Evolutionary conservation across 2,329 filamentous ascomycete genomes (phyloP), one percentile per base, ranked within the genome.

Genomic region (Stachybotrys elegans): DNA sequence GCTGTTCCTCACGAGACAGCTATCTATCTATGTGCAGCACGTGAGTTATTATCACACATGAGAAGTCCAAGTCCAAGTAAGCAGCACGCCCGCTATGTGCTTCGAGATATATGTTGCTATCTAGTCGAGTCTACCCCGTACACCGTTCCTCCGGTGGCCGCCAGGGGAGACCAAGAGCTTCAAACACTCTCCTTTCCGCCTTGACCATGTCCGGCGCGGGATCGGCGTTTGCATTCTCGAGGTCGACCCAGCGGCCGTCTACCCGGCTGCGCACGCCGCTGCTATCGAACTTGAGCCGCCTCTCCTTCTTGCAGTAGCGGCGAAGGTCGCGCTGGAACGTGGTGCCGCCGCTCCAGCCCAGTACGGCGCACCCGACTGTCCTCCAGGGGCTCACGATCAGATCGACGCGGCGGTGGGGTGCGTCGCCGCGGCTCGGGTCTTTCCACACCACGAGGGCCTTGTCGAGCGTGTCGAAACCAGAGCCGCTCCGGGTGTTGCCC

Each of bases 401-500:
- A 59, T 97, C 92, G 1, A 97, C 91, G 37, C 92, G 76, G 17
- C 90, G 80, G 59, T 95, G 92, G 38, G 17, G 47, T 19, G 27
- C 40, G 13, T 40, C 36, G 14, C 43, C 31, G 5, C 25, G n/a
- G 13, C 39, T 40, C 2, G 54, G 48, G 25, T 62, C 51, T 59
- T 95, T 88, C 92, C 92, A 97, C 0, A 96, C 89, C 1, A 96
- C 86, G 42, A 97, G 69, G 0, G 90, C 90, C 62, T 96, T 96
- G 62, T 97, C 91, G 1, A 97, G 74, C 0, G 83, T 88, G 59
- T 96, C 91, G 52, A 95, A 96, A 1, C 88, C 87, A 19, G 73
- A 68, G 0, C 76, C 75, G 12, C 43, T 47, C 3, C 39, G 43
- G 19, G 50, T 57, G 23, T 59, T 58, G 0, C 74, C 75, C 49